Evolutionary conservation across 2,329 filamentous ascomycete genomes (phyloP), one percentile per base, ranked within the genome.

Genomic region (Myriangium duriaei): DNA sequence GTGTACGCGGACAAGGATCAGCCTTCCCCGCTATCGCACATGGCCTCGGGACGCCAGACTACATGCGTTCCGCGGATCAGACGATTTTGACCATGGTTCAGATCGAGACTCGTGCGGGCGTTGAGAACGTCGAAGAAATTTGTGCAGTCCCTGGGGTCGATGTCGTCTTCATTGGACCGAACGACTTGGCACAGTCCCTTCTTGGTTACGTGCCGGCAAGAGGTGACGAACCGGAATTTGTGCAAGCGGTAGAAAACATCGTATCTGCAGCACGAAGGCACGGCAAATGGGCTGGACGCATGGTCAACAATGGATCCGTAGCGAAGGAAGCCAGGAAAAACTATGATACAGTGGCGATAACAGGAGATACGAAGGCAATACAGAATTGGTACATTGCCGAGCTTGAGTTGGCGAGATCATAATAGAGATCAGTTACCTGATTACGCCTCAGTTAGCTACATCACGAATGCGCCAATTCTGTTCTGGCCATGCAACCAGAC

Each of bases 241-340:
- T 61, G 16, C 53, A 56, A 2, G 68, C 68, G 2, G 67, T 73
- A 46, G 60, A 64, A 13, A 59, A 53, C 30, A 67, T 72, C 39
- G 60, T 76, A 7, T 60, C 61, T 10, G 76, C 78, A 2, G 69
- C 73, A 3, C 63, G 66, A 36, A 68, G 65, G 43, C 68, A 77
- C 9, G 76, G 76, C 13, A 82, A 81, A 58, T 79, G 78, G 61
- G 69, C 68, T 4, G 79, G 72, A 0, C 58, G 65, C 2, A 59
- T 71, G 57, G 59, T 62, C 1, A 67, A 68, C 41, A 58, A 69
- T 35, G 63, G 62, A 34, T 58, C 62, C 13, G 64, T 64, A 1
- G 67, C 68, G 3, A 58, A 61, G 37, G 58, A 59, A 2, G 61
- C 62, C n/a, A n/a, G n/a, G n/a, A n/a, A n/a, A n/a, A n/a, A n/a